Conservation (phyloP, 179 eudicot genomes). For the Patellifolia procumbens region DNA sequence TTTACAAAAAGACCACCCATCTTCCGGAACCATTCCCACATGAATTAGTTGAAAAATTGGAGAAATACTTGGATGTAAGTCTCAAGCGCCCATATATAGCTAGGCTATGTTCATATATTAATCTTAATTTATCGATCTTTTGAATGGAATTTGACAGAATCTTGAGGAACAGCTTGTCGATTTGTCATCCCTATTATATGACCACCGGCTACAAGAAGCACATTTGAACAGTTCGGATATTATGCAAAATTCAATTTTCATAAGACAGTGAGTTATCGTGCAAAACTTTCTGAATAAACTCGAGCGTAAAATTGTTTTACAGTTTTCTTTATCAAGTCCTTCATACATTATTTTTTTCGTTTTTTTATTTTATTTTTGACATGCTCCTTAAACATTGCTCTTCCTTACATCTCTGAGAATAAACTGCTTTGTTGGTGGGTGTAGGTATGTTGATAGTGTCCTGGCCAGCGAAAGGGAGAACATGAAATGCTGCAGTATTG, state of each 20-base stretch:
- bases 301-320: no score
- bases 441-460: slow-evolving; percentile 84
- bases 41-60: slow-evolving; percentile 86
- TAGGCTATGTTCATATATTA: background rate
- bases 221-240: slow-evolving; percentile 80
- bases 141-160: slow-evolving; percentile 42
- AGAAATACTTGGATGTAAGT: slow-evolving; percentile 92
- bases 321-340: no score
- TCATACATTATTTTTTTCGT: background rate
- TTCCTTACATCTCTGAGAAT: background rate
- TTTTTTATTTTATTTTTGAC: background rate
- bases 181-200: slow-evolving; percentile 79
- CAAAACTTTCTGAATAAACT: background rate
- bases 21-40: slow-evolving; percentile 97
- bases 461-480: slow-evolving; percentile 75
- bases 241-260: slow-evolving; percentile 78
- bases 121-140: background rate
- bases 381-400: background rate
- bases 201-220: slow-evolving; percentile 82
- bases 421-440: slow-evolving; percentile 13
- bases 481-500: slow-evolving; percentile 87
- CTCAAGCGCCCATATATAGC: background rate
- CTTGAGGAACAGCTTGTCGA: slow-evolving; percentile 98
- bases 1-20: slow-evolving; percentile 86
- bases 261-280: slow-evolving; percentile 73